Percentiles rank a stretch among this genome's conserved stretches.
These are phyloP conservation scores for Saccharomycopsis microspora DNA, from an alignment of 805 yeast species.

Conservation along the genomic window DNA sequence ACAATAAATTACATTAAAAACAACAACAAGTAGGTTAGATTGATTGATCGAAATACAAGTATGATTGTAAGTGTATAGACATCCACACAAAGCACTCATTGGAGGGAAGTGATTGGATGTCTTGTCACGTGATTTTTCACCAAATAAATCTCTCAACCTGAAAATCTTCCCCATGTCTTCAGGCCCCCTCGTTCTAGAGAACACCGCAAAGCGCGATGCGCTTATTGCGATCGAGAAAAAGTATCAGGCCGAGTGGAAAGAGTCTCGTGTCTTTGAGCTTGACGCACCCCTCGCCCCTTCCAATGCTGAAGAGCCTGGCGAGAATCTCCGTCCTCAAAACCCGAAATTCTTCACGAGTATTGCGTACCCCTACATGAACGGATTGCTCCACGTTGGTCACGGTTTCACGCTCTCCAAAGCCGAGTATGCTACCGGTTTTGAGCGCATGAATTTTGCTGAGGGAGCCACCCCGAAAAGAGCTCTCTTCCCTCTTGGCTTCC, in stretches of 20 bases:
- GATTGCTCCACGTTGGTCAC: slow-evolving; percentile 96
- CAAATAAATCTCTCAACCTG: too few relatives aligned
- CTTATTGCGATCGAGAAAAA: slow-evolving; percentile 80
- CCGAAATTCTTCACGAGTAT: slow-evolving; percentile 88
- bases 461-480: slow-evolving; percentile 44
- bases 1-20: too few relatives aligned
- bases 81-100: too few relatives aligned
- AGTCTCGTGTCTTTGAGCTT: slow-evolving; percentile 74
- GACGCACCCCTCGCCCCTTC: slow-evolving; percentile 57
- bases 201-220: slow-evolving; percentile 92
- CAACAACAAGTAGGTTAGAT: too few relatives aligned
- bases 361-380: slow-evolving; percentile 99
- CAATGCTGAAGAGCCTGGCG: slow-evolving; percentile 45
- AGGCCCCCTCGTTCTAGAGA: slow-evolving; percentile 25
- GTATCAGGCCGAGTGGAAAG: slow-evolving; percentile 81
- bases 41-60: too few relatives aligned
- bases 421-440: slow-evolving; percentile 86
- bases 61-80: too few relatives aligned
- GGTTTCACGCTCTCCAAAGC: slow-evolving; percentile 89
- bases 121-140: too few relatives aligned
- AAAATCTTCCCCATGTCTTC: too few relatives aligned
- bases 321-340: slow-evolving; percentile 59
- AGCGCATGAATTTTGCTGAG: slow-evolving; percentile 70
- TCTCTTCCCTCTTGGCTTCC: slow-evolving; percentile 93
- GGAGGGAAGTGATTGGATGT: too few relatives aligned